phyloP scores from a whole-genome alignment of 495 filamentous ascomycete genomes.

The Penicillium angulare region DNA sequence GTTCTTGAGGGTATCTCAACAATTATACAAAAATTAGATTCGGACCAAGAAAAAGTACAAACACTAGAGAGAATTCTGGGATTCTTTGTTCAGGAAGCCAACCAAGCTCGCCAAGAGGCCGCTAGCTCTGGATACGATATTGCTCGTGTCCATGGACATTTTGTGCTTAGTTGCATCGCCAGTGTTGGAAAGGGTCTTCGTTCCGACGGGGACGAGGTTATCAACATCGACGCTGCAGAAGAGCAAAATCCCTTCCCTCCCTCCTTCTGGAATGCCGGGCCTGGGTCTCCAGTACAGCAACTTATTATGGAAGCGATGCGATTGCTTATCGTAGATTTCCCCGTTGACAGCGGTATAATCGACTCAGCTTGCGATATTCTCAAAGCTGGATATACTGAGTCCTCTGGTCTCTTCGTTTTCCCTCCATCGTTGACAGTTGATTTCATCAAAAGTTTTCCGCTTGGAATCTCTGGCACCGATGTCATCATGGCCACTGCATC shows the following conservation, averaged over 20 bases:
- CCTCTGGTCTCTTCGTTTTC: slow-evolving; percentile 73
- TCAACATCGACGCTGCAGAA: slow-evolving; percentile 59
- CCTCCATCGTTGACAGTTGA: slow-evolving; percentile 65
- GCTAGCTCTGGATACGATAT: slow-evolving; percentile 37
- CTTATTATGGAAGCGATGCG: slow-evolving; percentile 56
- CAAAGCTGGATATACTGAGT: slow-evolving; percentile 77
- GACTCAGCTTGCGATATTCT: slow-evolving; percentile 75
- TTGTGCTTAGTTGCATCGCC: slow-evolving; percentile 69
- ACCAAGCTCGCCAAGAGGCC: slow-evolving; percentile 36
- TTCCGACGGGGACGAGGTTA: slow-evolving; percentile 62
- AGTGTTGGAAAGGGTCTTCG: slow-evolving; percentile 81
- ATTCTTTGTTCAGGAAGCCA: slow-evolving; percentile 51
- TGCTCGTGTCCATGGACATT: slow-evolving; percentile 54
- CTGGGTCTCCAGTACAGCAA: slow-evolving; percentile 54
- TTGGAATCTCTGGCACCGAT: slow-evolving; percentile 66
- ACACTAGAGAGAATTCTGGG: slow-evolving; percentile 63
- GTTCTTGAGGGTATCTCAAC: slow-evolving; percentile 80
- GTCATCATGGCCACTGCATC: slow-evolving; percentile 75
- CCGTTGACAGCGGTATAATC: slow-evolving; percentile 64
- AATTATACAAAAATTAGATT: slow-evolving; percentile 74
- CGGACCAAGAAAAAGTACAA: slow-evolving; percentile 59
- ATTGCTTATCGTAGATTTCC: slow-evolving; percentile 52
- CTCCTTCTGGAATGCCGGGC: slow-evolving; percentile 59
- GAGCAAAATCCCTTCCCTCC: slow-evolving; percentile 36
- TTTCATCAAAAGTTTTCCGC: slow-evolving; percentile 63